Evolutionary conservation across 139 green algal genomes (phyloP).

Genomic region (Yamagishiella unicocca): DNA sequence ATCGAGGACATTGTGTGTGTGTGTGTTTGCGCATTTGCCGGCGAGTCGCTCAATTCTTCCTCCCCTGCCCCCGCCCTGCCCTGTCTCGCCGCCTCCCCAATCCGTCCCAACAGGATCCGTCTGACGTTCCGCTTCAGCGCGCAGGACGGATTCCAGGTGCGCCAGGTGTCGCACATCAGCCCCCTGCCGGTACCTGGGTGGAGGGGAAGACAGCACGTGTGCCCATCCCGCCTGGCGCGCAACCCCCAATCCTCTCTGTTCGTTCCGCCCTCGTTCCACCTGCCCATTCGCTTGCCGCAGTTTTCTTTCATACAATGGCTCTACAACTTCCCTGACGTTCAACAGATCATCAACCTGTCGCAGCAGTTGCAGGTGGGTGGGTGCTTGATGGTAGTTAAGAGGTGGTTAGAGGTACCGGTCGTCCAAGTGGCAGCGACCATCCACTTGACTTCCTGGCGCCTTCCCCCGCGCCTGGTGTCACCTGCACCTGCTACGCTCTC

Average conservation of each 20-base stretch:
- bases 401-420: no score
- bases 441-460: no score
- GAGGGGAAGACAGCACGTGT: background rate
- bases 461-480: no score
- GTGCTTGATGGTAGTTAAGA: background rate
- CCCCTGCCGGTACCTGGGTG: background rate
- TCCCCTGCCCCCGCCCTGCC: background rate
- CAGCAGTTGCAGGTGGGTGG: background rate
- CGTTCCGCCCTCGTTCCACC: no score
- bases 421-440: no score
- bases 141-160: conserved; percentile 17
- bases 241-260: no score
- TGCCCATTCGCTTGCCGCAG: background rate
- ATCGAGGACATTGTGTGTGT: no score
- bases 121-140: conserved; percentile 4
- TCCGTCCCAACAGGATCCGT: background rate
- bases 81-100: no score
- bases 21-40: no score
- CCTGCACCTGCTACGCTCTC: no score
- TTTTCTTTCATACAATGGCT: conserved; percentile 13
- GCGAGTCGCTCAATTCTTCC: no score
- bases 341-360: background rate
- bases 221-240: no score
- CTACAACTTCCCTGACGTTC: background rate
- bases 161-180: background rate